These are phyloP conservation scores for Gossypium mustelinum DNA, from an alignment of 345 rosid species.

Conservation along the genomic window DNA sequence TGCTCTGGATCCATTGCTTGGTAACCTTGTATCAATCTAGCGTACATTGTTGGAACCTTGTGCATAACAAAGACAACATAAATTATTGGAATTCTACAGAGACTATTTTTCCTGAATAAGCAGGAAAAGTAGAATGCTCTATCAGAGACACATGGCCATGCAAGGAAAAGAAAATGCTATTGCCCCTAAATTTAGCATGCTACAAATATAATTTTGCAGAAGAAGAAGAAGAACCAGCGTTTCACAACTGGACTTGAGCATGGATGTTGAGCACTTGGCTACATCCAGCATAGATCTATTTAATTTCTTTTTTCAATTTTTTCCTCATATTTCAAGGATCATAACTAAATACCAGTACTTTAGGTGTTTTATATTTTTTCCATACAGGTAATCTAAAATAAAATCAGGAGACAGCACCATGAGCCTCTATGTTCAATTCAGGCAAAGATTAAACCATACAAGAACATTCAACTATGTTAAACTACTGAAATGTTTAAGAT, in stretches of 20 bases:
- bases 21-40: slow-evolving; percentile 94
- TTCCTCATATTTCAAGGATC: neutral
- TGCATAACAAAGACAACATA: slow-evolving; percentile 15
- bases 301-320: neutral
- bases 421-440: neutral
- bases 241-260: neutral
- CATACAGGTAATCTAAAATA: neutral
- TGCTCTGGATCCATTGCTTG: slow-evolving; percentile 76
- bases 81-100: neutral
- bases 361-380: neutral
- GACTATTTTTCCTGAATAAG: slow-evolving; percentile 3
- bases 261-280: neutral
- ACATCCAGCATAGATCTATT: slow-evolving; percentile 1
- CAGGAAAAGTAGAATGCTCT: neutral
- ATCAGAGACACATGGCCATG: neutral
- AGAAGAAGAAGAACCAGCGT: neutral
- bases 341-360: neutral
- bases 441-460: neutral
- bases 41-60: slow-evolving; percentile 97
- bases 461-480: neutral
- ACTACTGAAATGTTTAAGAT: slow-evolving; percentile 1
- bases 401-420: neutral
- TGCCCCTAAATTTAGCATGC: neutral
- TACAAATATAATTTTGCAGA: neutral
- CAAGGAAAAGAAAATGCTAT: neutral